phyloP scores from a whole-genome alignment of 495 filamentous ascomycete species.

The Aspergillus campestris region DNA sequence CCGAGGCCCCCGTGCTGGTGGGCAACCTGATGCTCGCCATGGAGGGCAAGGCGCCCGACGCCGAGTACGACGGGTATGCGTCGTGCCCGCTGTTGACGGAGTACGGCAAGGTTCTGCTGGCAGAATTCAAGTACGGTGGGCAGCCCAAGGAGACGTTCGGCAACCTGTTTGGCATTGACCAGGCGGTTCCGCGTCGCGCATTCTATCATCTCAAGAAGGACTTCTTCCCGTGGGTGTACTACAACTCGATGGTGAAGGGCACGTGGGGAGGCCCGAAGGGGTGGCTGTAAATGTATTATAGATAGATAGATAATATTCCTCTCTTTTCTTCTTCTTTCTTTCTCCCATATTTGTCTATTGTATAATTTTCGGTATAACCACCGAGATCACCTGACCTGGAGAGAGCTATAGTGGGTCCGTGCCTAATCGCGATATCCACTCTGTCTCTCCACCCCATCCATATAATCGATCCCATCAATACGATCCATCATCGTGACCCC shows the following conservation, averaged over 20 bases:
- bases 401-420: too few relatives aligned
- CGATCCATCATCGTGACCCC: too few relatives aligned
- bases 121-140: conserved; percentile 67
- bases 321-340: too few relatives aligned
- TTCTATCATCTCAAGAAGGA: conserved; percentile 66
- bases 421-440: too few relatives aligned
- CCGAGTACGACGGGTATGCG: conserved; percentile 57
- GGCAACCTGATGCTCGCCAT: conserved; percentile 44
- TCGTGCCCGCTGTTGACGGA: conserved; percentile 60
- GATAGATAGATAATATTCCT: too few relatives aligned
- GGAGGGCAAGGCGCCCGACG: conserved; percentile 45
- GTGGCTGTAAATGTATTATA: conserved; percentile 14
- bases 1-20: conserved; percentile 54
- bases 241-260: conserved; percentile 50
- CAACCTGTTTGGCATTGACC: conserved; percentile 47
- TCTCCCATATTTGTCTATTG: too few relatives aligned
- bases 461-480: too few relatives aligned
- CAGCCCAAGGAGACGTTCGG: conserved; percentile 62
- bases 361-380: too few relatives aligned
- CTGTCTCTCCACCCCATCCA: too few relatives aligned
- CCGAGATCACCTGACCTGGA: too few relatives aligned
- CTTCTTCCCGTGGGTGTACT: conserved; percentile 63
- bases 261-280: conserved; percentile 56
- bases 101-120: conserved; percentile 59
- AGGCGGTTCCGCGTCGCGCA: conserved; percentile 42